A percentile compares a stretch with the other conserved stretches of the same genome.
Conservation (phyloP, 352 stramenopile species). For the Thraustotheca clavata region DNA sequence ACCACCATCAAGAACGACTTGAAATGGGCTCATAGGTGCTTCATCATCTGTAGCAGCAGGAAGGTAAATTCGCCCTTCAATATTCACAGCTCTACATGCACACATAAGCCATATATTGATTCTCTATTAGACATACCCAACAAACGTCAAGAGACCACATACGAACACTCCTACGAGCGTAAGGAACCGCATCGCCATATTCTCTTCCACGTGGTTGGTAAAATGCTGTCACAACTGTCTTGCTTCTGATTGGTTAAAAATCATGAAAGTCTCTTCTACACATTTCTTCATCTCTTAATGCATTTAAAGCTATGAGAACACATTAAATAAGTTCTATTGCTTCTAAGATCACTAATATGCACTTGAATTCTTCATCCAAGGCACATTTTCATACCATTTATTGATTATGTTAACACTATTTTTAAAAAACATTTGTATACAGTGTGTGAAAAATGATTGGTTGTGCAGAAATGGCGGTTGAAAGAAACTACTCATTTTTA, state of each 20-base stretch:
- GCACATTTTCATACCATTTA: too few relatives aligned
- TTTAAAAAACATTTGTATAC: too few relatives aligned
- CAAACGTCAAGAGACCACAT: background rate
- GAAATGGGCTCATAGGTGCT: constrained; percentile 42
- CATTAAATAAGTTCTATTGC: too few relatives aligned
- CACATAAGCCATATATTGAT: background rate
- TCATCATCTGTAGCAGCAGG: constrained; percentile 25
- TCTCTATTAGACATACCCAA: background rate
- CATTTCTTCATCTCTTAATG: too few relatives aligned
- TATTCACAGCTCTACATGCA: constrained; percentile 2
- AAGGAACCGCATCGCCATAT: background rate
- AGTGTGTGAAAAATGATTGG: background rate
- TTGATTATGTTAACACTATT: too few relatives aligned
- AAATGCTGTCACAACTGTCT: background rate
- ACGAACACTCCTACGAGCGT: background rate
- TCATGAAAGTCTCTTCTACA: too few relatives aligned
- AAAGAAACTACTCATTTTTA: background rate
- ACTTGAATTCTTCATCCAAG: too few relatives aligned
- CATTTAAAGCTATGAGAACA: too few relatives aligned
- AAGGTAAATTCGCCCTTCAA: constrained; percentile 14
- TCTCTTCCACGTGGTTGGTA: background rate
- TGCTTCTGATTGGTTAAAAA: background rate
- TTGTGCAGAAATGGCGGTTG: too few relatives aligned
- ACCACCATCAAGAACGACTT: constrained; percentile 63
- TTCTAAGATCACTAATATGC: too few relatives aligned